Evolutionary conservation across 164 flowering plant species (phyloP).

Genomic region (Echeveria elegans): DNA sequence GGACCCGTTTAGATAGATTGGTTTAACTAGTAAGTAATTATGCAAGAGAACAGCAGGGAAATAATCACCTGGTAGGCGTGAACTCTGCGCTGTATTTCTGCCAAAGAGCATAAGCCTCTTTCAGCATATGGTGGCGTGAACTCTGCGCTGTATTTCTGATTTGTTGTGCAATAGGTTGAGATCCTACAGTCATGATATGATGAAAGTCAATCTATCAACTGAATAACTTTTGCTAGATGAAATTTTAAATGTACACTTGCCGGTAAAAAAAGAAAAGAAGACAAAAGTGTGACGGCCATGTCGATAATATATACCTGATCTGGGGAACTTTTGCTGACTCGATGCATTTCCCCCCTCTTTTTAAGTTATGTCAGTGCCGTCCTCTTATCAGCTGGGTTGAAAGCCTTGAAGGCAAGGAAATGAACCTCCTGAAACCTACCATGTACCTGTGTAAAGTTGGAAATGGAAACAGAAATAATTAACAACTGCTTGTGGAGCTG

Average conservation of each 20-base stretch:
- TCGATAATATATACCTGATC: slow-evolving; percentile 38
- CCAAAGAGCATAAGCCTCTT: slow-evolving; percentile 82
- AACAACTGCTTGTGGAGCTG: too few relatives aligned
- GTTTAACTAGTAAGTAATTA: background rate
- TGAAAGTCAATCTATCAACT: background rate
- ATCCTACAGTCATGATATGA: slow-evolving; percentile 30
- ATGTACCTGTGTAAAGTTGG: slow-evolving; percentile 36
- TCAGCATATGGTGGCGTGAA: slow-evolving; percentile 81
- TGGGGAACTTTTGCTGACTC: slow-evolving; percentile 85
- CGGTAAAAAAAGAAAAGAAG: background rate
- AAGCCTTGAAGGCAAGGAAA: slow-evolving; percentile 64
- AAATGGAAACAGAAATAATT: background rate
- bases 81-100: too few relatives aligned
- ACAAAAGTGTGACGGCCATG: background rate
- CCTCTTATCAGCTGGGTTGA: slow-evolving; percentile 52
- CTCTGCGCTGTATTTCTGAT: slow-evolving; percentile 65
- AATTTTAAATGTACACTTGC: background rate
- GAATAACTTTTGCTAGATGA: background rate
- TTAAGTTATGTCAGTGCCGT: slow-evolving; percentile 60
- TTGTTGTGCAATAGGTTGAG: slow-evolving; percentile 71
- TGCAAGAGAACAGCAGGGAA: background rate
- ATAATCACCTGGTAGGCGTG: slow-evolving; percentile 75
- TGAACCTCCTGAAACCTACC: slow-evolving; percentile 58
- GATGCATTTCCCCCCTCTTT: slow-evolving; percentile 47
- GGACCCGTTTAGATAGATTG: too few relatives aligned